phyloP scores from a whole-genome alignment of 805 yeast species.

The Babjeviella inositovora region DNA sequence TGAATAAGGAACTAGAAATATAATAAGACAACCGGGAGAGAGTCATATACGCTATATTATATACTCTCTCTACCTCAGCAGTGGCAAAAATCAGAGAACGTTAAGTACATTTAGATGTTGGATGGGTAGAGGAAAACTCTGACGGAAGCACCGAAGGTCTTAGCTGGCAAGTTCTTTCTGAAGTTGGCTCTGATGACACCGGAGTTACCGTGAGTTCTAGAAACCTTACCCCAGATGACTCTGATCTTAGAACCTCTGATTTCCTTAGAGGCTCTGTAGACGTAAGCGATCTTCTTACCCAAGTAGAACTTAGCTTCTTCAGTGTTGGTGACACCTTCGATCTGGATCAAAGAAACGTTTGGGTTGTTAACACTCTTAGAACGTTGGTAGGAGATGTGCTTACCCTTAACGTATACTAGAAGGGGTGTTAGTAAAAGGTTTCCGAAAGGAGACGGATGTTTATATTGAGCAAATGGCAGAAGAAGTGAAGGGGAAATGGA shows the following conservation, averaged over 20 bases:
- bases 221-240: constrained; percentile 99
- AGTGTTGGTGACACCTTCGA: constrained; percentile 87
- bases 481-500: no score
- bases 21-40: no score
- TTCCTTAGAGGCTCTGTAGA: constrained; percentile 97
- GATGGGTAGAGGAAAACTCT: constrained; percentile 99
- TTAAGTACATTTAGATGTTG: constrained; percentile 78
- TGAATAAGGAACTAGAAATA: no score
- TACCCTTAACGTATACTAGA: constrained; percentile 98
- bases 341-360: constrained; percentile 88
- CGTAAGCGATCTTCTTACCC: constrained; percentile 99
- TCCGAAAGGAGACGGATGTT: constrained; percentile 1
- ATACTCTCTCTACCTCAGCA: no score
- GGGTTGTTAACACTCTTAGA: constrained; percentile 98
- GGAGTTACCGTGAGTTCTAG: constrained; percentile 98
- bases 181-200: constrained; percentile 98
- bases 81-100: no score
- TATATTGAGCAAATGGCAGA: no score
- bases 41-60: no score
- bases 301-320: constrained; percentile 98
- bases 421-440: constrained; percentile 14
- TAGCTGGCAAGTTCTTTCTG: constrained; percentile 98
- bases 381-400: constrained; percentile 99
- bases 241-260: constrained; percentile 97
- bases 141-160: constrained; percentile 99